Evolutionary conservation across 139 green algal genomes (phyloP).

Genomic region (Chlorella sp.): DNA sequence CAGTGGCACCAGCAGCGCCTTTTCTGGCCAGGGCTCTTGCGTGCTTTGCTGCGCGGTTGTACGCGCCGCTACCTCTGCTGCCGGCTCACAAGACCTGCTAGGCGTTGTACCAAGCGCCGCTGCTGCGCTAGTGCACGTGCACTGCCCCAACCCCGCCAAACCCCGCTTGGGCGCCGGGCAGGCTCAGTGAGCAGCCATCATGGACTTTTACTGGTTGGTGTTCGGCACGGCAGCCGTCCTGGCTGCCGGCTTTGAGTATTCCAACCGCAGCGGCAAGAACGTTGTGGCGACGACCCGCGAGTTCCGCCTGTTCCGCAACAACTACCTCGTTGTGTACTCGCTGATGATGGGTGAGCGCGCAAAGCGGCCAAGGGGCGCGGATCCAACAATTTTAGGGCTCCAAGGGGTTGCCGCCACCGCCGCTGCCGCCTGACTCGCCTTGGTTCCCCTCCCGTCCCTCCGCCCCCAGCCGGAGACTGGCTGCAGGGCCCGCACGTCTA

Average conservation of each 20-base stretch:
- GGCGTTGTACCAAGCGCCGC: no score
- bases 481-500: conserved; percentile 99
- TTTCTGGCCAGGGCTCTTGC: no score
- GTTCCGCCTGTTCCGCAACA: conserved; percentile 89
- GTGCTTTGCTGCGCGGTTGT: no score
- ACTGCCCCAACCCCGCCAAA: no score
- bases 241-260: conserved; percentile 60
- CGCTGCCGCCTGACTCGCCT: not conserved
- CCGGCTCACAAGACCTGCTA: not conserved
- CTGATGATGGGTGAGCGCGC: conserved; percentile 93
- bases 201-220: conserved; percentile 67
- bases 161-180: no score
- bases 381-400: not conserved
- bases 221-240: conserved; percentile 46
- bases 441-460: not conserved
- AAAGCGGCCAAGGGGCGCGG: not conserved
- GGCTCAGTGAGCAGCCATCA: not conserved
- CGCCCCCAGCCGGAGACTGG: conserved; percentile 92
- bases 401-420: not conserved
- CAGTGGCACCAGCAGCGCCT: no score
- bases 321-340: conserved; percentile 95
- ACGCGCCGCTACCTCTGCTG: no score
- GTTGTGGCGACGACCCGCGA: conserved; percentile 26
- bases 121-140: no score
- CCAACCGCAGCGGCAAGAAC: conserved; percentile 37